These are phyloP conservation scores for Dendryphion nanum DNA, from an alignment of 2,329 filamentous ascomycete genomes.

Conservation along the genomic window DNA sequence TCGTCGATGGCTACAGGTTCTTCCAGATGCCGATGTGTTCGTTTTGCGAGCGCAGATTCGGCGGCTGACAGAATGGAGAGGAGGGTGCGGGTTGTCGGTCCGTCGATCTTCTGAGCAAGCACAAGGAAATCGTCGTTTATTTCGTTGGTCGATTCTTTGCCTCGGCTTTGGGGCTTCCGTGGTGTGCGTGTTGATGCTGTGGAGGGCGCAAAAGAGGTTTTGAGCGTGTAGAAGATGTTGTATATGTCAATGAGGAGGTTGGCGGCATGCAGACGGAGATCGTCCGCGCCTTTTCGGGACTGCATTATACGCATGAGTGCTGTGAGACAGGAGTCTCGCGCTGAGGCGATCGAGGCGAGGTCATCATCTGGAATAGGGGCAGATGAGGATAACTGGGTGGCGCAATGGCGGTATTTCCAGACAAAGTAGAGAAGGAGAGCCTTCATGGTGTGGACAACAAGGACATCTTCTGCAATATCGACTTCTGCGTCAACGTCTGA, in stretches of 20 bases:
- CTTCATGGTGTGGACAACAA: conserved; percentile 74
- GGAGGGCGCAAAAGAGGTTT: conserved; percentile 44
- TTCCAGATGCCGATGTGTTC: conserved; percentile 35
- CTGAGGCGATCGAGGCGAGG: conserved; percentile 55
- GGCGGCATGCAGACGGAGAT: conserved; percentile 72
- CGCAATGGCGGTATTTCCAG: conserved; percentile 72
- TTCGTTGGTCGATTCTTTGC: conserved; percentile 20
- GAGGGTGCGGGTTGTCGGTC: conserved; percentile 63
- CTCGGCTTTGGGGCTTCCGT: conserved; percentile 25
- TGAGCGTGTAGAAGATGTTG: conserved; percentile 73
- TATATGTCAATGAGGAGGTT: conserved; percentile 80
- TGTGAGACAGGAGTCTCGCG: conserved; percentile 53
- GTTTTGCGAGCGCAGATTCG: conserved; percentile 62
- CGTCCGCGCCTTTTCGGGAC: conserved; percentile 64
- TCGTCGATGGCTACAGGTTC: conserved; percentile 66
- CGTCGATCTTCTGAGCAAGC: conserved; percentile 68
- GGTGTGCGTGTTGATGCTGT: conserved; percentile 21
- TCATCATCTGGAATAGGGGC: conserved; percentile 55
- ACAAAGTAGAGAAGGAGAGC: conserved; percentile 86
- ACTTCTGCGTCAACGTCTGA: conserved; percentile 66
- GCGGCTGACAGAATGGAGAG: conserved; percentile 73
- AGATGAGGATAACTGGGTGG: conserved; percentile 35
- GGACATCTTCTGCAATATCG: conserved; percentile 75
- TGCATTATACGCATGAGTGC: conserved; percentile 52
- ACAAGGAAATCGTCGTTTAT: conserved; percentile 51